A percentile compares a stretch with the other conserved stretches of the same genome.
Evolutionary conservation across 2,329 filamentous ascomycete species (phyloP).

Genomic region (Chrysoporthe austroafricana): DNA sequence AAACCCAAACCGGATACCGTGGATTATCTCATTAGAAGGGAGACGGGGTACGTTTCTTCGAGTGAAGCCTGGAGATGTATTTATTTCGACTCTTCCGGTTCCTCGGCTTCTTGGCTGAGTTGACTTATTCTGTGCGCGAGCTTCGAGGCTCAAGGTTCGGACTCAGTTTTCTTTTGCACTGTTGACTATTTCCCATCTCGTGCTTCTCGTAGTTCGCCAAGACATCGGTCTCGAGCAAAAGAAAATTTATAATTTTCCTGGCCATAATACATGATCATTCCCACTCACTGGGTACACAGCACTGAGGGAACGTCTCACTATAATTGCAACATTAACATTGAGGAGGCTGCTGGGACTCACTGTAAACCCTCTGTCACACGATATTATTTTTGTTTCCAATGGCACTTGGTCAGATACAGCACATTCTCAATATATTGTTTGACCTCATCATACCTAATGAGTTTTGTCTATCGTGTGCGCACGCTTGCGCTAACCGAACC

Average conservation of each 20-base stretch:
- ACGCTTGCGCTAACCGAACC: too few relatives aligned
- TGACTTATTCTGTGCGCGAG: background rate
- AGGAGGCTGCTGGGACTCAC: background rate
- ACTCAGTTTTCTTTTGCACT: background rate
- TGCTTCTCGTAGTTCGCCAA: background rate
- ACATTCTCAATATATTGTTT: too few relatives aligned
- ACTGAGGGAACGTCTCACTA: background rate
- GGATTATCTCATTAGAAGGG: too few relatives aligned
- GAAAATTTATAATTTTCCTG: background rate
- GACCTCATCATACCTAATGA: too few relatives aligned
- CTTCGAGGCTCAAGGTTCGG: background rate
- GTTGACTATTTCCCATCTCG: background rate
- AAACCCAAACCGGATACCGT: background rate
- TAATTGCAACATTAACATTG: background rate
- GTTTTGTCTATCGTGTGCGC: too few relatives aligned
- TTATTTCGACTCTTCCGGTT: background rate
- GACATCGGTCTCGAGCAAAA: background rate
- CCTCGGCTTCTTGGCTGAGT: too few relatives aligned
- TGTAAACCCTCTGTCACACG: background rate
- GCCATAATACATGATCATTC: background rate
- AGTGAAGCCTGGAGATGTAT: too few relatives aligned
- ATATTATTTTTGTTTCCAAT: too few relatives aligned
- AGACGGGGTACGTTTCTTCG: too few relatives aligned
- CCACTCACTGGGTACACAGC: background rate
- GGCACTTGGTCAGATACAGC: too few relatives aligned